Evolutionary conservation across 768 basidiomycete species (phyloP).

Genomic region (Macrolepiota dolichaula): DNA sequence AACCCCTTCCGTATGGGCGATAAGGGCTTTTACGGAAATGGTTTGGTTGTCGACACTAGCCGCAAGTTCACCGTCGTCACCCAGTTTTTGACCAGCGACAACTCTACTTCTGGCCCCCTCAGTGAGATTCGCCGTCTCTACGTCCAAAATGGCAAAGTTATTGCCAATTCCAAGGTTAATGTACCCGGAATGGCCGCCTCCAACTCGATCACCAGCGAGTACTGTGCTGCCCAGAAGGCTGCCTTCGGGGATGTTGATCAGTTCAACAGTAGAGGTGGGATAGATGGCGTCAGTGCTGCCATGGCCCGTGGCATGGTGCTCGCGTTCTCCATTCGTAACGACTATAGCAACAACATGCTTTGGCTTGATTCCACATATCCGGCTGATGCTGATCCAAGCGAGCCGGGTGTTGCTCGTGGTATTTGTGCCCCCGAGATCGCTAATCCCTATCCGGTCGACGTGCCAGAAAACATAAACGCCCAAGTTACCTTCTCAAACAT

Average conservation of each 20-base stretch:
- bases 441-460: not conserved
- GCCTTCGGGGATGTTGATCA: constrained; percentile 28
- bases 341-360: constrained; percentile 51
- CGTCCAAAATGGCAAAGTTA: constrained; percentile 34
- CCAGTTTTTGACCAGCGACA: constrained; percentile 40
- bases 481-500: no score
- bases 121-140: constrained; percentile 12
- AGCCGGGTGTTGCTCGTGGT: not conserved
- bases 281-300: constrained; percentile 29
- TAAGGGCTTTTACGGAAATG: constrained; percentile 33
- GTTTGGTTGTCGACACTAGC: constrained; percentile 25
- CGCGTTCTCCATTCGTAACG: constrained; percentile 50
- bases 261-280: constrained; percentile 29
- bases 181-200: constrained; percentile 24
- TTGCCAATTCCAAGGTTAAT: constrained; percentile 30
- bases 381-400: constrained; percentile 13
- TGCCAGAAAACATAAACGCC: no score
- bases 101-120: constrained; percentile 29
- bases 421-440: constrained; percentile 18
- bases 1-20: constrained; percentile 44
- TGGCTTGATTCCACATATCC: constrained; percentile 56
- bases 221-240: constrained; percentile 31
- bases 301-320: constrained; percentile 42
- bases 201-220: constrained; percentile 35
- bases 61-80: constrained; percentile 21